Percentiles rank a stretch among this genome's conserved stretches.
Conservation (phyloP, 306 rosid genomes). For the Quercus robur region DNA sequence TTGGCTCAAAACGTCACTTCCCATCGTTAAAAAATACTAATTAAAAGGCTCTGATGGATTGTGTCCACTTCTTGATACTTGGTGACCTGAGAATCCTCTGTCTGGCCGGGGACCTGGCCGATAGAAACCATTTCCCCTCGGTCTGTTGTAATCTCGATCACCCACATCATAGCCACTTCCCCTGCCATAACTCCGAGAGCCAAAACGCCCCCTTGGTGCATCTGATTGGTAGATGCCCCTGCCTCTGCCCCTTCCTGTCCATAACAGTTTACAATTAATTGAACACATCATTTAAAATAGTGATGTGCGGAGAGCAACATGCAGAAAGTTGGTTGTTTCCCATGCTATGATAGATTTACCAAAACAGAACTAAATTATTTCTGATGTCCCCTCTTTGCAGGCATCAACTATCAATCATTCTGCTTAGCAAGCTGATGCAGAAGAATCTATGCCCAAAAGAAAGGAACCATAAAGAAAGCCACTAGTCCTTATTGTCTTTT, state of each 20-base stretch:
- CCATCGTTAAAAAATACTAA: conserved; percentile 14
- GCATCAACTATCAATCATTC: neutral
- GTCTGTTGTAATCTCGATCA: conserved; percentile 61
- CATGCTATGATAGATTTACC: neutral
- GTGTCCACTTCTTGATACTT: conserved; percentile 53
- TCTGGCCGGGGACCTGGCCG: conserved; percentile 62
- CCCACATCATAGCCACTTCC: conserved; percentile 55
- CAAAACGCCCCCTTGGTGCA: conserved; percentile 62
- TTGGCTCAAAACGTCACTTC: conserved; percentile 46
- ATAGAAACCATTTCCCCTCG: conserved; percentile 76
- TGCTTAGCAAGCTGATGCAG: neutral
- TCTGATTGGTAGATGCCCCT: conserved; percentile 72
- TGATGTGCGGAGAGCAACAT: neutral
- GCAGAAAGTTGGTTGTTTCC: neutral
- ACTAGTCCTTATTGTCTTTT: too few relatives aligned
- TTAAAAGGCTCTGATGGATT: conserved; percentile 44
- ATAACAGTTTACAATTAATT: conserved; percentile 4
- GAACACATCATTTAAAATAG: neutral
- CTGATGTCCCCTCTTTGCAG: neutral
- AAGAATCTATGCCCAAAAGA: too few relatives aligned
- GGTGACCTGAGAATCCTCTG: conserved; percentile 49
- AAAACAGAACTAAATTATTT: neutral
- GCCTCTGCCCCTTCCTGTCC: conserved; percentile 93
- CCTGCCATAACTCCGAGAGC: conserved; percentile 51
- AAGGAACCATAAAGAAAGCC: too few relatives aligned